Base-by-base conservation (phyloP, 305 asterid genomes). In the Fraxinus latifolia region DNA sequence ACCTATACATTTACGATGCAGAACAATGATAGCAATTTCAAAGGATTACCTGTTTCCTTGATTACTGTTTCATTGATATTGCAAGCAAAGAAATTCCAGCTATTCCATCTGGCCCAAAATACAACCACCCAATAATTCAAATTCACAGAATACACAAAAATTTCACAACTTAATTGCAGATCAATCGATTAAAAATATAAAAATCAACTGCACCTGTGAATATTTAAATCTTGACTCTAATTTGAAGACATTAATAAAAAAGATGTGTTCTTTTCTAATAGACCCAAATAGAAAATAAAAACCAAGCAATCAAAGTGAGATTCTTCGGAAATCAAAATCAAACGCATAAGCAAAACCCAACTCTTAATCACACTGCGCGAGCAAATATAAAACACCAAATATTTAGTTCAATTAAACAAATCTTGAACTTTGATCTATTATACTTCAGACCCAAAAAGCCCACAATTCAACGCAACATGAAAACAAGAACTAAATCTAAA, bases 31-130 rank as follows among this genome's bases (percentile, higher is more conserved):
- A 80, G 74, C 47, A 78, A 78, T 36, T 25, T 31, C 55, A 81
- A 71, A 74, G 65, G 55, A 82, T 39, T 87, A 93, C 99, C 99
- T 87, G 97, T 95, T 88, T 92, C 99, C 86, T 77, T 93, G 88
- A 95, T 92, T 39, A 93, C 90, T 15, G 83, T 84, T 84, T 95
- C 98, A 83, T 87, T 90, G 87, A 93, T 93, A 84, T 91, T 83
- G 83, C 98, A 93, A 14, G 92, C 97, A 83, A 93, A 95, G 85
- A 88, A 93, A 83, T 93, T 92, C 97, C 98, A 95, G 89, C 94
- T 91, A 80, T 88, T 92, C 98, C 97, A 93, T 81, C 99, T 92
- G 91, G 71, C 44, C 77, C 81, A 88, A 12, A 58, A 74, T 47
- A 83, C 29, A 82, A 77, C 33, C 78, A 84, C 74, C 73, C 27